These are phyloP conservation scores for Ambrosia hybrid DNA, from an alignment of 140 eudicot species.

Conservation along the genomic window DNA sequence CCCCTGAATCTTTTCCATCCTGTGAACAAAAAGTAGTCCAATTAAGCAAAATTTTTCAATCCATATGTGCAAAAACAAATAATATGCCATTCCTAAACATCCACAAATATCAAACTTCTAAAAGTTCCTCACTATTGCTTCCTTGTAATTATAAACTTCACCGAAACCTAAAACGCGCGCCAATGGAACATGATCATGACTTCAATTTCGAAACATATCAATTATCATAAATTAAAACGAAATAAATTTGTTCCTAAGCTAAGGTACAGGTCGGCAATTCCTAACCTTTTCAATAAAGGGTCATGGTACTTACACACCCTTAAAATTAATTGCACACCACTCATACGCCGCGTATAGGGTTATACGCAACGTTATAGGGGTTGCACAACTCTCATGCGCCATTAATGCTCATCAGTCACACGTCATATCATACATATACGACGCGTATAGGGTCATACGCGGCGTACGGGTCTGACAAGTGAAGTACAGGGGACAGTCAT, in stretches of 20 bases:
- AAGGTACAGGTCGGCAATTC: too few relatives aligned
- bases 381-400: too few relatives aligned
- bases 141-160: background rate
- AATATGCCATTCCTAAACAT: conserved; percentile 5
- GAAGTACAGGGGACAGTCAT: too few relatives aligned
- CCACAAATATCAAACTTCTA: conserved; percentile 9
- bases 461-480: too few relatives aligned
- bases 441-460: too few relatives aligned
- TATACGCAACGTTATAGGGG: too few relatives aligned
- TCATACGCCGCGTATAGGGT: too few relatives aligned
- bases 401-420: too few relatives aligned
- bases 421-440: too few relatives aligned
- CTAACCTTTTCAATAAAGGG: too few relatives aligned
- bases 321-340: too few relatives aligned
- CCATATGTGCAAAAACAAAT: conserved; percentile 6
- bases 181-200: background rate
- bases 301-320: too few relatives aligned
- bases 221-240: background rate
- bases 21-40: conserved; percentile 38
- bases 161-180: background rate
- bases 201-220: conserved; percentile 2
- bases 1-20: conserved; percentile 84
- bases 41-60: conserved; percentile 7
- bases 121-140: background rate
- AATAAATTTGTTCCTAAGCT: conserved; percentile 3